A percentile compares a stretch with the other conserved stretches of the same genome.
Conservation (phyloP, 192 early-diverging fungal species). For the Linnemannia hyalina region DNA sequence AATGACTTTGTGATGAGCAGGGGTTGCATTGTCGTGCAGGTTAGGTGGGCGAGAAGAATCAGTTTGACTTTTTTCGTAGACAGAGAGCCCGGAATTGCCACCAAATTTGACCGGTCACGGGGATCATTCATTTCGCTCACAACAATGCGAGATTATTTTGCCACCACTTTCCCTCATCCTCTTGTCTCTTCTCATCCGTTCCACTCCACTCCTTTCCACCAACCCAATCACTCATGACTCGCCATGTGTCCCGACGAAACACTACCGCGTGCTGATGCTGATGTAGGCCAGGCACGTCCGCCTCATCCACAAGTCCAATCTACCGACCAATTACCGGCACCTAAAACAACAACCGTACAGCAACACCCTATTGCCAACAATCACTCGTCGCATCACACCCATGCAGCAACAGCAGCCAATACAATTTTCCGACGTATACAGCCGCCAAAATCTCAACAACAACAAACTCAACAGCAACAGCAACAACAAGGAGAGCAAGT, state of each 20-base stretch:
- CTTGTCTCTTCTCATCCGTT: background rate
- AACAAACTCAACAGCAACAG: background rate
- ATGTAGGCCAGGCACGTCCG: background rate
- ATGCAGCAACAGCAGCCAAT: background rate
- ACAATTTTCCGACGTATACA: background rate
- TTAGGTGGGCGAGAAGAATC: background rate
- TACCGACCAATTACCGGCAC: background rate
- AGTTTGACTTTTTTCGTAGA: background rate
- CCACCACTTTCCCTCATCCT: background rate
- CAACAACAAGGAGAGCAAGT: background rate
- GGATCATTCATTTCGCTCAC: background rate
- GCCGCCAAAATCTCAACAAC: background rate
- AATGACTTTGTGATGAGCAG: no score
- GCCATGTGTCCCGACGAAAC: background rate
- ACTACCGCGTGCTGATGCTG: background rate
- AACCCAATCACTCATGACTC: background rate
- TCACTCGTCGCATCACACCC: background rate
- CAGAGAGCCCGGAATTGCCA: background rate
- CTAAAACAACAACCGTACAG: background rate
- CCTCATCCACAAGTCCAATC: background rate
- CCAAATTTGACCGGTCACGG: background rate
- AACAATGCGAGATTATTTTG: slow-evolving; percentile 5
- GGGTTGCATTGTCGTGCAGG: background rate
- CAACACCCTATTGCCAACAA: background rate
- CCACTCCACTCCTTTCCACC: background rate